Base-by-base conservation (phyloP, 495 filamentous ascomycete genomes). In the Aspergillus saccharolyticus region DNA sequence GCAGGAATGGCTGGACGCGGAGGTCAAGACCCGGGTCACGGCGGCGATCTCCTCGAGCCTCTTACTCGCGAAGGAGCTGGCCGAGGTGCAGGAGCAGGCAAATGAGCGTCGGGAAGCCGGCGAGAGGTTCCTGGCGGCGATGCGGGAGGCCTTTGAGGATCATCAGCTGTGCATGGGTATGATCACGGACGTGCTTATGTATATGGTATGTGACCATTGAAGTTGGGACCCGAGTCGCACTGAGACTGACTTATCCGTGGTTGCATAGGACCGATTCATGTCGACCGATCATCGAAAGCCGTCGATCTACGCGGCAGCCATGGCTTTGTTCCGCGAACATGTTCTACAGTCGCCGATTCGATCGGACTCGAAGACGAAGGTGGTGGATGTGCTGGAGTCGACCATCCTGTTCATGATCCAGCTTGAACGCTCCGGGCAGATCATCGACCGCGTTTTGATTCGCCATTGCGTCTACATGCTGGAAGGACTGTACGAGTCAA, bases 141-240 rank as follows among this genome's bases (percentile, higher is more conserved):
- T 97, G 17, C 89, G 88, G 66, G 74, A 79, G 43, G 83, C 85
- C 4, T 99, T 90, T 89, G 84, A 89, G 59, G 87, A 94, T 54
- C 93, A 99, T 66, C 89, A 90, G 65, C 77, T 89, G 16, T 90
- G 88, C 54, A 96, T 97, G 92, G 89, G 90, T 61, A 97, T 99
- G 95, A 86, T 90, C 44, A 94, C 93, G 12, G 95, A 99, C 68
- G 90, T 99, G 30, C 72, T 97, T 39, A 97, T 99, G 92, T 99
- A 99, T 62, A 92, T 99, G 82, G 87, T 89, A 66, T 56, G 84
- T 64, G 21, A 24, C 22, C 22, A 47, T 52, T 18, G 15, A 0
- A 12, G 19, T 19, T 15, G 20, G 10, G 5, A n/a, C 42, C n/a
- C n/a, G n/a, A n/a, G n/a, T n/a, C n/a, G n/a, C n/a, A n/a, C 44